Percentiles rank a stretch among this genome's conserved stretches.
Evolutionary conservation across 257 asterid species (phyloP).

Genomic region (Thymus mandschuricus): DNA sequence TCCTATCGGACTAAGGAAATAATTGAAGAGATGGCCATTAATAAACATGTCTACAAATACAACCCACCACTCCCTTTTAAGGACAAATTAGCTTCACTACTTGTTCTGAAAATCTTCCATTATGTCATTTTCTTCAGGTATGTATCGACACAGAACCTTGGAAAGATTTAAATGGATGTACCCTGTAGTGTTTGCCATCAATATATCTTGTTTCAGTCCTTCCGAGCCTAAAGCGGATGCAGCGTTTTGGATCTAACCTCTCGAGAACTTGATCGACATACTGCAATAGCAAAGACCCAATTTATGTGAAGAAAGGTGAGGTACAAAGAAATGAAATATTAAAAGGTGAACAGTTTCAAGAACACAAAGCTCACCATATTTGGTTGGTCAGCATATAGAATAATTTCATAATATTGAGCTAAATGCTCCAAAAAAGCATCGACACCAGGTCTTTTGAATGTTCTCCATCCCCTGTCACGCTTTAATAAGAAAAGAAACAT

Average conservation of each 20-base stretch:
- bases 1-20: background rate
- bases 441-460: conserved; percentile 94
- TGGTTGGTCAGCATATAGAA: conserved; percentile 74
- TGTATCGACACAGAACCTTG: conserved; percentile 12
- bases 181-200: conserved; percentile 86
- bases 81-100: background rate
- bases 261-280: conserved; percentile 81
- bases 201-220: conserved; percentile 78
- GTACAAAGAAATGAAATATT: background rate
- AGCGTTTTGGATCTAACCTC: conserved; percentile 73
- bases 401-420: conserved; percentile 79
- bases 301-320: conserved; percentile 6
- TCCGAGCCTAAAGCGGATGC: conserved; percentile 69
- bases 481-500: conserved; percentile 31
- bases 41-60: background rate
- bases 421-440: conserved; percentile 87
- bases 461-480: conserved; percentile 98
- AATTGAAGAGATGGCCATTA: background rate
- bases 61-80: background rate
- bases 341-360: background rate
- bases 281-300: conserved; percentile 48
- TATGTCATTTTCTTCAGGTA: conserved; percentile 1
- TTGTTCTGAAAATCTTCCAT: background rate
- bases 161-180: conserved; percentile 37
- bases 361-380: conserved; percentile 50